Evolutionary conservation across 805 yeast species (phyloP), one percentile per base, ranked within the genome.

Genomic region (Candida vaughaniae): DNA sequence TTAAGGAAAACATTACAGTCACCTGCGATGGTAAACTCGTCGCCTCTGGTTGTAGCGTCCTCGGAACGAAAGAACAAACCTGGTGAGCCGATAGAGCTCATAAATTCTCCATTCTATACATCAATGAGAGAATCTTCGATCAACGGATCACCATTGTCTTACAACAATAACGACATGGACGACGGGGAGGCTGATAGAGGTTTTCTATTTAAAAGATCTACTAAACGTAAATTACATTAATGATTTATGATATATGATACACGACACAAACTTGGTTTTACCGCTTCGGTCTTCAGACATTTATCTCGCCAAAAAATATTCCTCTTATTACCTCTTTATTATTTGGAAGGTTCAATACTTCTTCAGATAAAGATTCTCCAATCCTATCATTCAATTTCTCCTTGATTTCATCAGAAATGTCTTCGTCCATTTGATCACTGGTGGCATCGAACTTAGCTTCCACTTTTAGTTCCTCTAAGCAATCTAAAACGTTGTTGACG

Each of bases 271-370:
- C n/a, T n/a, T n/a, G n/a, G n/a, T n/a, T n/a, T n/a, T n/a, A n/a
- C n/a, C n/a, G n/a, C n/a, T n/a, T n/a, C n/a, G n/a, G n/a, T n/a
- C n/a, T 18, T 41, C 45, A 58, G 30, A 51, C 47, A 38, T 46
- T 47, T 4, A 58, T 31, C 49, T 82, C 90, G 6, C 91, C 95
- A 54, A 85, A 82, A 55, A 84, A 85, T 8, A 86, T 73, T 5
- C 89, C 89, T 42, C 76, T 67, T 19, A 71, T 71, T 10, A 85
- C 66, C 29, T 64, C 71, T 42, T 61, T 66, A 2, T 79, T 77
- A 52, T 75, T 69, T 3, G 61, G 57, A 41, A 75, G 71, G 25
- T 69, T 64, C 12, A 71, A 46, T 3, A 87, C 66, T 18, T 60
- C 63, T 5, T 69, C 61, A 1, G 85, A 69, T 36, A 88, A 62